Evolutionary conservation across 306 rosid genomes (phyloP), one percentile per base, ranked within the genome.

Genomic region (Quercus robur): DNA sequence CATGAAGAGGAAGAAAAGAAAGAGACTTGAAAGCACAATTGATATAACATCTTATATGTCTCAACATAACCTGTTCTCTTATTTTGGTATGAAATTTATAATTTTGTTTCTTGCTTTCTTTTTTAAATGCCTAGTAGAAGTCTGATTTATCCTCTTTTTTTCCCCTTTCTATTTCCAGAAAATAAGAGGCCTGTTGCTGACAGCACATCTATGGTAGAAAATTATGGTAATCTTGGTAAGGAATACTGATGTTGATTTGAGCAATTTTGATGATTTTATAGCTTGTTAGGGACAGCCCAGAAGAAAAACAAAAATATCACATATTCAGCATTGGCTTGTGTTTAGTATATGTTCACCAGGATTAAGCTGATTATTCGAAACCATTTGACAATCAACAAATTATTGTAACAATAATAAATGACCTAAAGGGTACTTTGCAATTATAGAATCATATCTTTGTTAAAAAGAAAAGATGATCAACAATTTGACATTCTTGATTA

Each of bases 1-100:
- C 49, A 85, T 87, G 91, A 93, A 83, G 87, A 90, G 97, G 88
- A 91, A 81, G 81, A 93, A 83, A 88, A 76, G 97, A 74, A 85
- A 75, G 82, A 90, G 84, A 85, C 82, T 83, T 78, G 99, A 94
- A 85, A 87, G 90, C 52, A 75, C 79, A 15, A 80, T 71, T 38
- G 92, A 93, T 86, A 49, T 79, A 61, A 78, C 44, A 5, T 74
- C 91, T 21, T 91, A 85, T 85, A 83, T 87, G 82, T 80, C 88
- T 26, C 83, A 86, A 30, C 99, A 93, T 78, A 80, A 63, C 70
- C 76, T 91, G 68, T 86, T 94, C 81, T 90, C 99, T 49, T 90
- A 87, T 78, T 79, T 61, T 46, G 95, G 97, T 94, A 87, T 61
- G 79, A 10, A 26, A 57, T 77, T 41, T 26, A 67, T 49, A 57